phyloP scores from a whole-genome alignment of 306 rosid genomes.

The Datisca glomerata region DNA sequence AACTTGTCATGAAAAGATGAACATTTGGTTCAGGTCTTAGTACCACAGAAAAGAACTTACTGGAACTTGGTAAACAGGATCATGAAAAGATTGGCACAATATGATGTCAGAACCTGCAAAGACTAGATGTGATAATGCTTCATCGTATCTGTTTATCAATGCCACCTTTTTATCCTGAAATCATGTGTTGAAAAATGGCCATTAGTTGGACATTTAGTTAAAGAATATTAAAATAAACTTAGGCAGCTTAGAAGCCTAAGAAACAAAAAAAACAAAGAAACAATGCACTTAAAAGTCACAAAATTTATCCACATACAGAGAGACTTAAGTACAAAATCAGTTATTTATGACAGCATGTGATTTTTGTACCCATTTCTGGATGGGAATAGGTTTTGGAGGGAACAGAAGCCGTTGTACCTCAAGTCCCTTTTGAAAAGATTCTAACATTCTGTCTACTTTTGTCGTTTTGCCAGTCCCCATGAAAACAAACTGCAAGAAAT shows the following conservation, averaged over 20 bases:
- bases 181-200: too few relatives aligned
- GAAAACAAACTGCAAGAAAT: constrained; percentile 50
- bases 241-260: too few relatives aligned
- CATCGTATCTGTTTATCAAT: constrained; percentile 33
- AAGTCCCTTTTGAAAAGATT: constrained; percentile 34
- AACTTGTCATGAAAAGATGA: too few relatives aligned
- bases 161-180: constrained; percentile 45
- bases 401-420: constrained; percentile 31
- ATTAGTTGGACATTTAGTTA: too few relatives aligned
- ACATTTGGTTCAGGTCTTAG: neutral
- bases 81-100: constrained; percentile 60
- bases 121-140: constrained; percentile 40
- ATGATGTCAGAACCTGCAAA: constrained; percentile 79
- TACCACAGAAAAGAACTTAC: constrained; percentile 29
- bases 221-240: too few relatives aligned
- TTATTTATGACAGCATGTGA: neutral
- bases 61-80: constrained; percentile 51
- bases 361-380: neutral
- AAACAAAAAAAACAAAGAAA: too few relatives aligned
- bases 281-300: too few relatives aligned
- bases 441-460: constrained; percentile 22
- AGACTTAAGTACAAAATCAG: too few relatives aligned
- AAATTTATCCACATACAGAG: too few relatives aligned
- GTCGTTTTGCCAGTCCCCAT: constrained; percentile 30
- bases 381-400: neutral